phyloP scores from a whole-genome alignment of 345 rosid species.

The Passiflora organensis region DNA sequence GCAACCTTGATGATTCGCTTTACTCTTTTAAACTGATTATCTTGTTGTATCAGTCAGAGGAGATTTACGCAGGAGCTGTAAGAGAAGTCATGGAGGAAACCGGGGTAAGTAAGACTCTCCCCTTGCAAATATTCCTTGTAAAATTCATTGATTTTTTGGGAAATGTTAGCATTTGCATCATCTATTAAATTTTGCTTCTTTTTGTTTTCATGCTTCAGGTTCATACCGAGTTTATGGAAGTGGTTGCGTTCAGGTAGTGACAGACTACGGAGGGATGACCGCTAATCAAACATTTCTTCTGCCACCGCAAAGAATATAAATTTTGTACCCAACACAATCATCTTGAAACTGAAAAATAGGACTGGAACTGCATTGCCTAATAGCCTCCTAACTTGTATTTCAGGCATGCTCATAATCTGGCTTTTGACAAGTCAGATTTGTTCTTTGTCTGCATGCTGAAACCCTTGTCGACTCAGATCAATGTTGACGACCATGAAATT shows the following conservation, averaged over 20 bases:
- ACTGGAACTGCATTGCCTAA: not conserved
- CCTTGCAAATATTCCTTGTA: not conserved
- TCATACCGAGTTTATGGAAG: constrained; percentile 75
- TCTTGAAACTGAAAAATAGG: too few relatives aligned
- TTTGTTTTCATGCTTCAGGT: constrained; percentile 44
- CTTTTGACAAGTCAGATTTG: constrained; percentile 85
- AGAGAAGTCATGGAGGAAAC: constrained; percentile 99
- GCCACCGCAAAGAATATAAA: too few relatives aligned
- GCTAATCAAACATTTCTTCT: too few relatives aligned
- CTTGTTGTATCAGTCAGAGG: constrained; percentile 57
- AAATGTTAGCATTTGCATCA: too few relatives aligned
- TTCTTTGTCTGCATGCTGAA: constrained; percentile 90
- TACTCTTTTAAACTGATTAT: not conserved
- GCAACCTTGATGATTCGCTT: too few relatives aligned
- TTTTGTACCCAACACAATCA: too few relatives aligned
- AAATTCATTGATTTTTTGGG: not conserved
- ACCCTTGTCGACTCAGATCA: constrained; percentile 56
- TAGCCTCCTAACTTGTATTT: constrained; percentile 7
- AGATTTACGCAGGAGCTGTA: constrained; percentile 75
- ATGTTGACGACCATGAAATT: constrained; percentile 62
- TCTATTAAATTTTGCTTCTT: constrained; percentile 1
- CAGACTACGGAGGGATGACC: too few relatives aligned
- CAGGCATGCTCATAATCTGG: constrained; percentile 88
- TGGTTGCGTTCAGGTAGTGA: constrained; percentile 77
- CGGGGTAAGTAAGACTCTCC: constrained; percentile 56